Conservation (phyloP, 129 eudicot genomes). For the Heracleum sosnowskyi region DNA sequence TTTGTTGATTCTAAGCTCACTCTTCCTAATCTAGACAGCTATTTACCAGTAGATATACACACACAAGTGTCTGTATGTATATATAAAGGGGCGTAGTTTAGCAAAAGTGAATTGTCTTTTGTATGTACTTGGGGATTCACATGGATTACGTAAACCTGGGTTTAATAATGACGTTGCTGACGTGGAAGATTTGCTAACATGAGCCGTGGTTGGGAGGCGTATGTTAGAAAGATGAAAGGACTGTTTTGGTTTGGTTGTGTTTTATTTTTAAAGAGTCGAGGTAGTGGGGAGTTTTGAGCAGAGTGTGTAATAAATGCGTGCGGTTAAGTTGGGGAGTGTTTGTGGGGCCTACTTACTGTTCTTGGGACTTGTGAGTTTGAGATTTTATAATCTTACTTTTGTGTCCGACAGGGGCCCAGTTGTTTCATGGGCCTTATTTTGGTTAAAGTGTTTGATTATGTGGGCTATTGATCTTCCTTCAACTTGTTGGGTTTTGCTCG, state of each 20-base stretch:
- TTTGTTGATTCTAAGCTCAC: background rate
- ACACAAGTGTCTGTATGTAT: background rate
- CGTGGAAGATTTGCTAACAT: background rate
- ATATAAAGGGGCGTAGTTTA: constrained; percentile 11
- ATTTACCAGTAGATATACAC: background rate
- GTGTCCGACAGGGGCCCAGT: background rate
- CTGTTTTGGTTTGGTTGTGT: constrained; percentile 15
- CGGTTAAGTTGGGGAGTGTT: constrained; percentile 1
- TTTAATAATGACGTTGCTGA: background rate
- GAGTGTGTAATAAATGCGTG: constrained; percentile 19
- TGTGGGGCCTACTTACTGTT: background rate
- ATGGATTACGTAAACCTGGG: constrained; percentile 7
- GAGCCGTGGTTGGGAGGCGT: constrained; percentile 7
- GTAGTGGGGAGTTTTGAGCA: background rate
- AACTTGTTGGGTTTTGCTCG: background rate
- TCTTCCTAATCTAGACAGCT: background rate
- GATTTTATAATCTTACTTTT: background rate
- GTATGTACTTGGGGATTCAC: constrained; percentile 7
- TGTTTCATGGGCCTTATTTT: background rate
- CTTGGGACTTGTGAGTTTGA: constrained; percentile 15
- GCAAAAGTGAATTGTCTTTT: constrained; percentile 4
- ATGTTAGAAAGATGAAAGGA: background rate
- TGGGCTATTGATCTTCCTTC: background rate
- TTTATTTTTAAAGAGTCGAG: background rate
- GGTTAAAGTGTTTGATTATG: background rate